Percentiles rank a stretch among this genome's conserved stretches.
Conservation (phyloP, 169 alveolate species). For the Plasmodium cynomolgi region DNA sequence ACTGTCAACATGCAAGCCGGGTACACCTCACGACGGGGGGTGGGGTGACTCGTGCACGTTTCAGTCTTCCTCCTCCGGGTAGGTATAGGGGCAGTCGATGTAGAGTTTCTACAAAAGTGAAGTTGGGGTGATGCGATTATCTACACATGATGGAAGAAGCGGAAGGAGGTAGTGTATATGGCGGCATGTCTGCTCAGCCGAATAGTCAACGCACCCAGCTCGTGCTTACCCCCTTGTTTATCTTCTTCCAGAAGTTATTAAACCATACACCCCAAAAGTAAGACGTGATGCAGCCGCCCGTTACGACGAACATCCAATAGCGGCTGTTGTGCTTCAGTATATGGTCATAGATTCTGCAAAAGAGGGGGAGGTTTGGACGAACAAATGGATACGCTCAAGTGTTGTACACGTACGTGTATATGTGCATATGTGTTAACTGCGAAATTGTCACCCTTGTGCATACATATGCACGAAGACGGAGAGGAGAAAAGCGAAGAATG, state of each 20-base stretch:
- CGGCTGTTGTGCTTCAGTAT: conserved; percentile 58
- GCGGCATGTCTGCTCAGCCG: neutral
- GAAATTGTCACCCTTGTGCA: neutral
- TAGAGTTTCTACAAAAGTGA: conserved; percentile 44
- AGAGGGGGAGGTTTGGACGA: neutral
- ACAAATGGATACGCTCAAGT: neutral
- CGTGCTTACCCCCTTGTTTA: conserved; percentile 62
- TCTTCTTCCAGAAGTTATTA: conserved; percentile 53
- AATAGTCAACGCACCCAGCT: neutral
- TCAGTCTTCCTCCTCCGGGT: conserved; percentile 64
- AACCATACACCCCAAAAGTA: conserved; percentile 75
- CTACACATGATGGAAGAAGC: neutral
- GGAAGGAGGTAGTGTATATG: neutral
- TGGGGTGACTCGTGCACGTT: neutral
- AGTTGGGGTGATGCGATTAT: neutral
- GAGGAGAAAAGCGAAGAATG: neutral
- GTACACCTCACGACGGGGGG: neutral
- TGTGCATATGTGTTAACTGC: neutral
- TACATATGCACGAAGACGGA: neutral
- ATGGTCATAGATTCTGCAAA: conserved; percentile 63
- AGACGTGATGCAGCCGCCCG: conserved; percentile 68
- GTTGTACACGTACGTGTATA: neutral
- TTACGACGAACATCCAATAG: conserved; percentile 64
- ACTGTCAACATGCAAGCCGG: neutral
- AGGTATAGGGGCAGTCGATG: conserved; percentile 69